These are phyloP conservation scores for Viridothelium virens DNA, from an alignment of 495 filamentous ascomycete genomes.

Conservation along the genomic window DNA sequence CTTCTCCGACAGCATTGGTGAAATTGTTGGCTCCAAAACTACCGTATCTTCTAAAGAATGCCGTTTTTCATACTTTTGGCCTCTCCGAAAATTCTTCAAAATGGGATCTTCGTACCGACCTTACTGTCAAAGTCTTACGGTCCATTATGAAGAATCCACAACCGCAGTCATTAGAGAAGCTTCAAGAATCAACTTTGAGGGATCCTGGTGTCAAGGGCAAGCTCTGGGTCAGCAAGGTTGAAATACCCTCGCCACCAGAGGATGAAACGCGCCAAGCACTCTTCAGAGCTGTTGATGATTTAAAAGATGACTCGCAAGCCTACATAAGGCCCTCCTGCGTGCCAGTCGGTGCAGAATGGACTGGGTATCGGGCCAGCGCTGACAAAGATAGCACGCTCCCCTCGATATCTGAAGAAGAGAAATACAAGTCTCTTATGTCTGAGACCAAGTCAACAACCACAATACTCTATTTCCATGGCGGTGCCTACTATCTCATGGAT, in stretches of 20 bases:
- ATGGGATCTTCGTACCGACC: conserved; percentile 69
- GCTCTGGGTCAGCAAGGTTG: conserved; percentile 70
- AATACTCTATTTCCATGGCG: conserved; percentile 82
- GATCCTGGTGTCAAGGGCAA: conserved; percentile 66
- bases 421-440: conserved; percentile 63
- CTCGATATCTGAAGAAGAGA: conserved; percentile 57
- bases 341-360: conserved; percentile 79
- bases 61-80: conserved; percentile 58
- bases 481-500: conserved; percentile 76
- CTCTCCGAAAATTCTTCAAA: conserved; percentile 61
- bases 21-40: conserved; percentile 41
- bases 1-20: conserved; percentile 13
- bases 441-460: conserved; percentile 61
- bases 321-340: conserved; percentile 48
- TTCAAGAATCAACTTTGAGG: conserved; percentile 53
- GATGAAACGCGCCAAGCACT: conserved; percentile 49
- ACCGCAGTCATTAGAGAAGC: conserved; percentile 46
- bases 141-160: conserved; percentile 46
- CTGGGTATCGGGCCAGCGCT: conserved; percentile 42
- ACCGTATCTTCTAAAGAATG: conserved; percentile 59
- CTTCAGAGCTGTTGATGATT: conserved; percentile 53
- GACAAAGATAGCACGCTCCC: conserved; percentile 48
- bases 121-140: conserved; percentile 64
- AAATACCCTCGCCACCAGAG: conserved; percentile 47
- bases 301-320: conserved; percentile 43